These are phyloP conservation scores for Prunella vulgaris DNA, from an alignment of 257 asterid genomes.

Conservation along the genomic window DNA sequence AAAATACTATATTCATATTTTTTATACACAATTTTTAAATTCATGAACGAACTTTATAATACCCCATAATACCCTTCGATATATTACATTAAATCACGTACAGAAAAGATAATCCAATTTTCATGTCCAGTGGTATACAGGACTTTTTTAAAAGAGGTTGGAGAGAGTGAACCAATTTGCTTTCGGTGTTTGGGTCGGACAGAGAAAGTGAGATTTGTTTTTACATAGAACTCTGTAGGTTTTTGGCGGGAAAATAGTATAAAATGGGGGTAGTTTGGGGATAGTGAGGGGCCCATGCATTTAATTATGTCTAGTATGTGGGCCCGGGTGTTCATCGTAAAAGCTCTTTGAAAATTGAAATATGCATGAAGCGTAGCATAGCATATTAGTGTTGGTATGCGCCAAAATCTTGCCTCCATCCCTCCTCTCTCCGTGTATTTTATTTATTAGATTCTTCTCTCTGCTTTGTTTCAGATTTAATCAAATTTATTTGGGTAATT, in stretches of 20 bases:
- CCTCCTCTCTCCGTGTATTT: not conserved
- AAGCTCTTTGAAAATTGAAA: not conserved
- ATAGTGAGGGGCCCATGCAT: not conserved
- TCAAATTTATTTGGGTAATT: not conserved
- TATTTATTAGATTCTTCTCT: not conserved
- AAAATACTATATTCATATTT: too few relatives aligned
- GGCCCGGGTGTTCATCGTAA: not conserved
- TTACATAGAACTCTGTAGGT: not conserved
- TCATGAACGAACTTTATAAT: too few relatives aligned
- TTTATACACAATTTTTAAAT: too few relatives aligned
- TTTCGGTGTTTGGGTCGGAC: not conserved
- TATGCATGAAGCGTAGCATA: too few relatives aligned
- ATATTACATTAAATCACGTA: too few relatives aligned
- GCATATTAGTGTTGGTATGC: not conserved
- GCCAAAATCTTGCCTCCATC: not conserved
- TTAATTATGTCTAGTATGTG: too few relatives aligned
- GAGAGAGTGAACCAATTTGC: too few relatives aligned
- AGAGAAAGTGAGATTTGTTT: not conserved
- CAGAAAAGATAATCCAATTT: too few relatives aligned
- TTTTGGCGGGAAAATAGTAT: constrained; percentile 40
- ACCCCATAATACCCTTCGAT: too few relatives aligned
- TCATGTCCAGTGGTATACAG: too few relatives aligned
- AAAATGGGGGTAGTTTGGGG: constrained; percentile 22
- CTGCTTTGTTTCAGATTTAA: not conserved
- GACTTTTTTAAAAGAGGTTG: too few relatives aligned